Evolutionary conservation across 495 filamentous ascomycete genomes (phyloP), one percentile per base, ranked within the genome.

Genomic region (Aspergillus ostianus): DNA sequence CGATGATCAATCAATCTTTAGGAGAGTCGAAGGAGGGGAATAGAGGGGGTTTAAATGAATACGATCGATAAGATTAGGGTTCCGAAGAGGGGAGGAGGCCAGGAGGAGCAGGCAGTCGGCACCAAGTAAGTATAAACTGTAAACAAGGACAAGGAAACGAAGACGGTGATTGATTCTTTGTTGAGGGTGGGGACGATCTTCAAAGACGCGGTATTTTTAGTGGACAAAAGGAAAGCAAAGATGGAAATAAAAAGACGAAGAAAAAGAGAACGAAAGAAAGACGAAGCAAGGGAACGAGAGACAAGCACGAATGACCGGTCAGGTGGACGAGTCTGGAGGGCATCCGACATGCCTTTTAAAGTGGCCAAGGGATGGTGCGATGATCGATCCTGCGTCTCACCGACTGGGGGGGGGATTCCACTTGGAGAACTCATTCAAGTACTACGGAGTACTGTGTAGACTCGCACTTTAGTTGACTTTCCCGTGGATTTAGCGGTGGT

Each of bases 51-150:
- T 49, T 6, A 26, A 17, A 53, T 49, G 20, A 52, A 21, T 51
- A 47, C 23, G 26, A 19, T 12, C 41, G 56, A 59, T 64, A 51
- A 62, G 53, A 67, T 64, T 67, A 67, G 59, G 61, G 61, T 50
- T 66, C 41, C 52, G 29, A 47, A 52, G 55, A 56, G 53, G 53
- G 53, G 53, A 46, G 49, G 44, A 13, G 32, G n/a, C n/a, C n/a
- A n/a, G n/a, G n/a, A n/a, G n/a, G n/a, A n/a, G n/a, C n/a, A n/a
- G n/a, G 51, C 18, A 29, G 26, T 53, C 23, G 23, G 23, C 23
- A 2, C n/a, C 29, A 3, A 18, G 20, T 3, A 51, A 23, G 15
- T 18, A 51, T n/a, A 51, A n/a, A n/a, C n/a, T n/a, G n/a, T n/a
- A n/a, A n/a, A n/a, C n/a, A n/a, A n/a, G n/a, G 20, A 51, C 10